A percentile compares a stretch with the other conserved stretches of the same genome.
phyloP scores from a whole-genome alignment of 1,284 basidiomycete genomes.

The Cutaneotrichosporon mucoides region DNA sequence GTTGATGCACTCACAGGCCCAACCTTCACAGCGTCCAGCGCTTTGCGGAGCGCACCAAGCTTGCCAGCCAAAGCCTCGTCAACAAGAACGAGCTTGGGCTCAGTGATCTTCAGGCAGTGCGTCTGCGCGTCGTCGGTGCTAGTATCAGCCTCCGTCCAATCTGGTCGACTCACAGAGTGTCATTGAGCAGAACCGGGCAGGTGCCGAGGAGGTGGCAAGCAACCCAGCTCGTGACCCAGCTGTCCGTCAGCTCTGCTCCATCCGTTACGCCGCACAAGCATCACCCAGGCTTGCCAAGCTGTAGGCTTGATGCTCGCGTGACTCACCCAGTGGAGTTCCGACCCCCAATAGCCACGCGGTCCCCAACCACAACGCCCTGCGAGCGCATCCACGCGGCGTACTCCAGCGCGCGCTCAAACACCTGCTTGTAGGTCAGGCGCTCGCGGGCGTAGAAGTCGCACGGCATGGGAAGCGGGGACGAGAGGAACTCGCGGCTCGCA shows the following conservation, averaged over 20 bases:
- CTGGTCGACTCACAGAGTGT: constrained; percentile 27
- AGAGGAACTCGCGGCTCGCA: constrained; percentile 31
- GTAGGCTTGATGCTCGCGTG: no score
- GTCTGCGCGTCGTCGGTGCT: constrained; percentile 8
- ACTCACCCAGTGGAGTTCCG: constrained; percentile 24
- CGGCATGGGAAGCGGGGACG: constrained; percentile 23
- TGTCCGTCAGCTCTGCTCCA: not conserved
- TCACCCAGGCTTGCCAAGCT: not conserved
- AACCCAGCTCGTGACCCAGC: constrained; percentile 35
- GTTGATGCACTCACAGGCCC: not conserved
- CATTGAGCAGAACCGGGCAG: constrained; percentile 36
- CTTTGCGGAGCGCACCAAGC: constrained; percentile 13
- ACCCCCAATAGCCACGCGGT: constrained; percentile 37
- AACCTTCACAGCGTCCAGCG: constrained; percentile 2
- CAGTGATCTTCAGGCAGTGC: constrained; percentile 28
- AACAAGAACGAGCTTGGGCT: constrained; percentile 30
- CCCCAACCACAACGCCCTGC: constrained; percentile 27
- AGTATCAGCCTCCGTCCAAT: not conserved
- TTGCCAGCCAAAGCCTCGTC: constrained; percentile 31
- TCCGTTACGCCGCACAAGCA: no score
- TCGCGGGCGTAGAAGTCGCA: constrained; percentile 6
- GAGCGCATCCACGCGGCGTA: constrained; percentile 34
- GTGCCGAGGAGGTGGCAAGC: constrained; percentile 40
- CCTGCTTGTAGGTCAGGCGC: constrained; percentile 28
- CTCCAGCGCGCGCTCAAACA: constrained; percentile 21